Evolutionary conservation across 176 grass and related monocot genomes (phyloP).

Genomic region (Poa pratensis): DNA sequence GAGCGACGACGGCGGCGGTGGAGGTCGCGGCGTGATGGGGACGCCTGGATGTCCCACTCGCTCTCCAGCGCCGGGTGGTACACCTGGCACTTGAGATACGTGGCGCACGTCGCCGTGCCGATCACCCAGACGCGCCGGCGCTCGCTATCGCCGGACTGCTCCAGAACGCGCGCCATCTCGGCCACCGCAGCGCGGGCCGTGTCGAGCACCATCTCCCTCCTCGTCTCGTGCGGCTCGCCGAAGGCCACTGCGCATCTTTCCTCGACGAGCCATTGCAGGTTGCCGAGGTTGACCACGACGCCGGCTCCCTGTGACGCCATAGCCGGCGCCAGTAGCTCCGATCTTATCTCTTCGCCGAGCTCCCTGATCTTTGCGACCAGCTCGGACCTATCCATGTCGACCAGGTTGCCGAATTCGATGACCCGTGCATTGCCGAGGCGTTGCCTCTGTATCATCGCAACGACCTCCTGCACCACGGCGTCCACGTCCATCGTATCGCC

Average conservation of each 20-base stretch:
- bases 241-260: neutral
- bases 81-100: constrained; percentile 83
- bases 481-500: constrained; percentile 66
- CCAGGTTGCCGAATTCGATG: constrained; percentile 46
- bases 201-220: constrained; percentile 54
- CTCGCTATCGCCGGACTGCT: constrained; percentile 32
- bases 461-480: constrained; percentile 63
- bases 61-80: constrained; percentile 77
- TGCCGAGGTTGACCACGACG: constrained; percentile 73
- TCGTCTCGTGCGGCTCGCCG: constrained; percentile 22
- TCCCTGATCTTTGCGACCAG: constrained; percentile 57
- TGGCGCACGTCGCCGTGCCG: constrained; percentile 82
- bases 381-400: constrained; percentile 45
- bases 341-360: constrained; percentile 48
- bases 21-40: constrained; percentile 68
- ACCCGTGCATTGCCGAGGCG: constrained; percentile 59
- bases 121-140: constrained; percentile 70
- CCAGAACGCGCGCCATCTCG: constrained; percentile 63
- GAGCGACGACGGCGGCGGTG: constrained; percentile 43
- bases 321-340: constrained; percentile 35
- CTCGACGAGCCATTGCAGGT: constrained; percentile 87
- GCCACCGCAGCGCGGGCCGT: constrained; percentile 54
- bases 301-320: constrained; percentile 17
- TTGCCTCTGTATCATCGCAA: constrained; percentile 54
- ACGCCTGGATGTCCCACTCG: constrained; percentile 92